phyloP scores from a whole-genome alignment of 2,329 filamentous ascomycete species.

The Periglandula ipomoeae region DNA sequence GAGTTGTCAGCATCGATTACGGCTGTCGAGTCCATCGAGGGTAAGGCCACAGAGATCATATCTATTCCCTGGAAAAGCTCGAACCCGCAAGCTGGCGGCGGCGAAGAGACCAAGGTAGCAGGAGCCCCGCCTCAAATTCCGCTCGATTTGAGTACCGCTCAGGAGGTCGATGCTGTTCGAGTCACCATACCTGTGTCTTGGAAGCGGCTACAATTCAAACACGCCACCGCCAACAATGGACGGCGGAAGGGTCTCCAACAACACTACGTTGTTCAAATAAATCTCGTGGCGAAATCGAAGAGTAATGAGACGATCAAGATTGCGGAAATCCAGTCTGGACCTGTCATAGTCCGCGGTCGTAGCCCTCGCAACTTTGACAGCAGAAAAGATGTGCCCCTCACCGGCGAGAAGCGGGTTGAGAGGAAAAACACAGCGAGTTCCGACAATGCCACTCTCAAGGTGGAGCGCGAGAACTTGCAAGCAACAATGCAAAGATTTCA shows the following conservation, averaged over 20 bases:
- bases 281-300: constrained; percentile 67
- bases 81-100: constrained; percentile 39
- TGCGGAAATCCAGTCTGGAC: constrained; percentile 78
- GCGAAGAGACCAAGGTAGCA: constrained; percentile 40
- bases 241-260: constrained; percentile 89
- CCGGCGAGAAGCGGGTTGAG: constrained; percentile 40
- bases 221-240: constrained; percentile 93
- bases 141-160: constrained; percentile 46
- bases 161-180: constrained; percentile 68
- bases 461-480: constrained; percentile 23
- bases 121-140: constrained; percentile 44
- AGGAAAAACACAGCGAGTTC: constrained; percentile 32
- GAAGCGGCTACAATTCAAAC: constrained; percentile 92
- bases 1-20: constrained; percentile 75
- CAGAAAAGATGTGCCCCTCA: constrained; percentile 73
- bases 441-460: constrained; percentile 23
- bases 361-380: constrained; percentile 93
- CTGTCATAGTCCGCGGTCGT: constrained; percentile 89
- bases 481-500: constrained; percentile 21
- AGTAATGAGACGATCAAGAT: constrained; percentile 60
- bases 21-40: constrained; percentile 85
- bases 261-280: constrained; percentile 84
- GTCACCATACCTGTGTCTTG: constrained; percentile 79
- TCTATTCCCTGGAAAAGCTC: constrained; percentile 91
- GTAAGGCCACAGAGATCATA: constrained; percentile 87